Conservation (phyloP, 1,284 basidiomycete genomes). For the Irpex sp. region DNA sequence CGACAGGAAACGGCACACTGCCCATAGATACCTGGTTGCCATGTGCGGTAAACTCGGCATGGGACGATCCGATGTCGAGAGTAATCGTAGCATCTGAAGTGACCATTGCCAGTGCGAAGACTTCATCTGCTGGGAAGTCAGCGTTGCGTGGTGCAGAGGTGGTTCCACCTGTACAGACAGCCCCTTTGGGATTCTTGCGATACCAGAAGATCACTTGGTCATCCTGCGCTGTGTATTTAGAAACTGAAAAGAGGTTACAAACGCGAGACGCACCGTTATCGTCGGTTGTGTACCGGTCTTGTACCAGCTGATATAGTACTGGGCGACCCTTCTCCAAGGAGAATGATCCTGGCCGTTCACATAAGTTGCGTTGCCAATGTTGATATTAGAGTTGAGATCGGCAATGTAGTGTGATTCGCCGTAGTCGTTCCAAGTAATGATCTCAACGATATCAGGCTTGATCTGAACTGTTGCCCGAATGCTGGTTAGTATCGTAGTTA, state of each 20-base stretch:
- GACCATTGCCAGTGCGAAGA: conserved; percentile 31
- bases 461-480: conserved; percentile 24
- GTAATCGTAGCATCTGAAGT: conserved; percentile 26
- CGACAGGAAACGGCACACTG: conserved; percentile 27
- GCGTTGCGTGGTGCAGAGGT: conserved; percentile 27
- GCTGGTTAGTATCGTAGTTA: conserved; percentile 14
- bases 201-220: conserved; percentile 34
- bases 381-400: conserved; percentile 5
- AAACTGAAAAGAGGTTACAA: too few relatives aligned
- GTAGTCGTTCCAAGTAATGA: conserved; percentile 19
- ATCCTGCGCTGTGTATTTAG: conserved; percentile 13
- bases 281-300: conserved; percentile 26
- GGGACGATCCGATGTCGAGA: conserved; percentile 29
- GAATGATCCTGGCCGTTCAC: conserved; percentile 14
- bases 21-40: conserved; percentile 29
- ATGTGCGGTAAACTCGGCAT: conserved; percentile 23
- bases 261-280: conserved; percentile 20
- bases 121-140: conserved; percentile 26
- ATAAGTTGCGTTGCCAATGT: conserved; percentile 11
- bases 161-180: conserved; percentile 23
- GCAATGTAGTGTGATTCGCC: conserved; percentile 15
- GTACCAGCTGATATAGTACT: conserved; percentile 32
- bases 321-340: conserved; percentile 28
- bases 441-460: conserved; percentile 14
- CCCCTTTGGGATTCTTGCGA: conserved; percentile 27